Conservation (phyloP, 2,329 filamentous ascomycete genomes). For the Myotisia sp. region DNA sequence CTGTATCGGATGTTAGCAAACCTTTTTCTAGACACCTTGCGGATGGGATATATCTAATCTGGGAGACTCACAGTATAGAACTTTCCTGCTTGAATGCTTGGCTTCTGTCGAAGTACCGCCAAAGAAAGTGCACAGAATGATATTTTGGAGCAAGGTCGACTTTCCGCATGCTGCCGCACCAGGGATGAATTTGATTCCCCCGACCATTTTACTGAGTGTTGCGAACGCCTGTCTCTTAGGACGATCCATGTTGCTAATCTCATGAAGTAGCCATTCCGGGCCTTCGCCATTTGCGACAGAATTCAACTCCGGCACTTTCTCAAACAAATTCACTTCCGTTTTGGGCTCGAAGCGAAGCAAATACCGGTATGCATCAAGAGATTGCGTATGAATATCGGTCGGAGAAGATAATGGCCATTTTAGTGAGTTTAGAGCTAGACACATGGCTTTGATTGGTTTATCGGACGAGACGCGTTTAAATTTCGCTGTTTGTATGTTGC, state of each 20-base stretch:
- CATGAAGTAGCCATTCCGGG: background rate
- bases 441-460: background rate
- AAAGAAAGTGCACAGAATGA: background rate
- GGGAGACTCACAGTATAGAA: background rate
- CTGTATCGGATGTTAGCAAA: background rate
- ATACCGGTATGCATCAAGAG: background rate
- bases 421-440: background rate
- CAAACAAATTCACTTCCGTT: background rate
- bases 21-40: background rate
- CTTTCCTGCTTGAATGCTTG: background rate
- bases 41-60: background rate
- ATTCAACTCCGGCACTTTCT: background rate
- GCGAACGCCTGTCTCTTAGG: background rate
- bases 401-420: background rate
- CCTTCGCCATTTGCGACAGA: background rate
- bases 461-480: background rate
- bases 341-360: background rate
- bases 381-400: background rate
- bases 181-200: background rate
- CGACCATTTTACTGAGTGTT: background rate
- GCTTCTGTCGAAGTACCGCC: background rate
- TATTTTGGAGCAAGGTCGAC: background rate
- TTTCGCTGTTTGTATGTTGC: background rate
- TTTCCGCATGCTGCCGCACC: background rate
- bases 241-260: background rate